Evolutionary conservation across 2,329 filamentous ascomycete genomes (phyloP).

Genomic region (Penicillium sp.): DNA sequence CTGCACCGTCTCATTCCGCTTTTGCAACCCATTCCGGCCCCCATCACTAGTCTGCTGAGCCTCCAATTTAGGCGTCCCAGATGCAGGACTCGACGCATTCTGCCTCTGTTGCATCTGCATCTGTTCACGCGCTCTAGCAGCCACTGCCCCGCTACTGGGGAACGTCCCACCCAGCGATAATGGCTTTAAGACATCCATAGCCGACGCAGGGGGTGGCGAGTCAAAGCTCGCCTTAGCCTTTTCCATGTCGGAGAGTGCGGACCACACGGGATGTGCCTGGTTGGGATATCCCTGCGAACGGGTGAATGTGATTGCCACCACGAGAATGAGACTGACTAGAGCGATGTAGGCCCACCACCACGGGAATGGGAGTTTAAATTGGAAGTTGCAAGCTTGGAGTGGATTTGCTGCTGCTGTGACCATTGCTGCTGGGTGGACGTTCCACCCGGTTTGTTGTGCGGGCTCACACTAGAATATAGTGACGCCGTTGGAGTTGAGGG

Average conservation of each 20-base stretch:
- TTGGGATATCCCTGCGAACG: neutral
- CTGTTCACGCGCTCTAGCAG: conserved; percentile 17
- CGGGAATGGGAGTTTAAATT: neutral
- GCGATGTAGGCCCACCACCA: neutral
- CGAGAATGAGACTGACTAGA: neutral
- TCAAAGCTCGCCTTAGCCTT: neutral
- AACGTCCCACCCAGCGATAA: conserved; percentile 17
- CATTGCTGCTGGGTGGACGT: conserved; percentile 1
- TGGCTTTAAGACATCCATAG: conserved; percentile 21
- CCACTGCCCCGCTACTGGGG: conserved; percentile 23
- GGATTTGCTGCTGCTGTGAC: neutral
- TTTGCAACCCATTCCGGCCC: conserved; percentile 20
- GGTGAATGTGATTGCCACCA: neutral
- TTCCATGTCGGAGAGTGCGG: neutral
- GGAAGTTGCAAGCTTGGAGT: neutral
- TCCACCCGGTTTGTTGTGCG: neutral
- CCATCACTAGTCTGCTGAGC: neutral
- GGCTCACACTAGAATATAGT: neutral
- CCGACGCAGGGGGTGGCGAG: conserved; percentile 9
- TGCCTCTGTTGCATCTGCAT: conserved; percentile 14
- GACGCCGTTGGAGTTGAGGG: neutral
- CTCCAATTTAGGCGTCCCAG: conserved; percentile 3
- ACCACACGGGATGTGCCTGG: neutral
- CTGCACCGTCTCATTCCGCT: conserved; percentile 33
- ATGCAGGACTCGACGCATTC: neutral